phyloP scores from a whole-genome alignment of 768 basidiomycete genomes.

The Boletus huronensis region DNA sequence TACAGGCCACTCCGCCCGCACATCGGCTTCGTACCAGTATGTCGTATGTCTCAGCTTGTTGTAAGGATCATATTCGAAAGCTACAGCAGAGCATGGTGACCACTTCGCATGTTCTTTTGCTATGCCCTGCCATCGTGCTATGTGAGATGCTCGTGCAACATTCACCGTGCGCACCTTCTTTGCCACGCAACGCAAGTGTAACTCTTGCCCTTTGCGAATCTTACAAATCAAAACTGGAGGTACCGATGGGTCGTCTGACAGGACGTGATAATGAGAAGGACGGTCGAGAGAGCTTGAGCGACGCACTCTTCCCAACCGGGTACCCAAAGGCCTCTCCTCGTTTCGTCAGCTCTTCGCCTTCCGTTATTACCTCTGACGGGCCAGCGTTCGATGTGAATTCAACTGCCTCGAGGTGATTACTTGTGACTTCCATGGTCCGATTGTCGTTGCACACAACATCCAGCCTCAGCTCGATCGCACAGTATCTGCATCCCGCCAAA shows the following conservation, averaged over 20 bases:
- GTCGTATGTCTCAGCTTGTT: slow-evolving; percentile 96
- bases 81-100: slow-evolving; percentile 93
- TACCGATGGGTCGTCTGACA: slow-evolving; percentile 53
- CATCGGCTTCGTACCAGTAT: slow-evolving; percentile 88
- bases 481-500: slow-evolving; percentile 75
- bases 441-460: slow-evolving; percentile 70
- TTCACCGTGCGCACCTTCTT: slow-evolving; percentile 67
- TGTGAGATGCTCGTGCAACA: neutral
- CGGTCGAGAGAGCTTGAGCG: neutral
- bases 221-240: slow-evolving; percentile 84
- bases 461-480: slow-evolving; percentile 80
- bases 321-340: slow-evolving; percentile 72
- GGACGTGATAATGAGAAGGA: slow-evolving; percentile 4
- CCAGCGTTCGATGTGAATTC: slow-evolving; percentile 39
- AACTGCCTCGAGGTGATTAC: slow-evolving; percentile 71
- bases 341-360: slow-evolving; percentile 72
- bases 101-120: slow-evolving; percentile 99
- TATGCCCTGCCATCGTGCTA: slow-evolving; percentile 62
- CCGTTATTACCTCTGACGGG: slow-evolving; percentile 30
- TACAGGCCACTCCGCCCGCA: slow-evolving; percentile 86
- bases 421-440: slow-evolving; percentile 81
- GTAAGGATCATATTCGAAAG: slow-evolving; percentile 97
- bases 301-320: slow-evolving; percentile 81
- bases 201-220: slow-evolving; percentile 90
- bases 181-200: slow-evolving; percentile 81